Evolutionary conservation across 345 rosid species (phyloP), one percentile per base, ranked within the genome.

Genomic region (Camelina hispida): DNA sequence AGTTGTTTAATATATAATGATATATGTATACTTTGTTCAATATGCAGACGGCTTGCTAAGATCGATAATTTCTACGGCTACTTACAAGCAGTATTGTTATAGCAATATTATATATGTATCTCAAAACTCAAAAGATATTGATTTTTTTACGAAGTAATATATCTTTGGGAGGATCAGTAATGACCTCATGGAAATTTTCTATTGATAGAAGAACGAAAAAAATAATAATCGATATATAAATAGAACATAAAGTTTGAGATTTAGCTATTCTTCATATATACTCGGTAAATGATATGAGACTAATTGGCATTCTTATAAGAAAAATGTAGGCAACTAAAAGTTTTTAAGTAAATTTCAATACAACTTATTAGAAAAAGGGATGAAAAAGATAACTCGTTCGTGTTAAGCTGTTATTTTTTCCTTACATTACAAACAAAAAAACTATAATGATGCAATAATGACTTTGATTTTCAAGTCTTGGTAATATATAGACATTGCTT

Each of bases 391-490:
- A 42, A 17, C 1, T 16, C 43, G 17, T 25, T 35, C 32, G 43
- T 52, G 52, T 51, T 15, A 42, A 38, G 3, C 16, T 52, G 43
- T 51, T 15, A 42, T 10, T 38, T 64, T 44, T 42, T 17, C 25
- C 48, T 55, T 55, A 5, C 40, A n/a, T 25, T 46, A 46, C 71
- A 44, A 46, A 28, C 32, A 25, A 32, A 51, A n/a, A 38, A 23
- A 64, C 42, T 35, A 59, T 57, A 51, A 74, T 56, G 64, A 56
- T 74, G 66, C 30, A 9, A 23, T 56, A 56, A 46, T 72, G 60
- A 71, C 42, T 51, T 38, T 11, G 30, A 5, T 4, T 52, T 52
- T 11, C 5, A 40, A 40, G 43, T 40, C 43, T 40, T 40, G 43
- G 5, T 40, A 40, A 40, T 40, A 46, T 5, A 4, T 17, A 16